Evolutionary conservation across 106 monocot genomes (phyloP).

Genomic region (Allium cepa): DNA sequence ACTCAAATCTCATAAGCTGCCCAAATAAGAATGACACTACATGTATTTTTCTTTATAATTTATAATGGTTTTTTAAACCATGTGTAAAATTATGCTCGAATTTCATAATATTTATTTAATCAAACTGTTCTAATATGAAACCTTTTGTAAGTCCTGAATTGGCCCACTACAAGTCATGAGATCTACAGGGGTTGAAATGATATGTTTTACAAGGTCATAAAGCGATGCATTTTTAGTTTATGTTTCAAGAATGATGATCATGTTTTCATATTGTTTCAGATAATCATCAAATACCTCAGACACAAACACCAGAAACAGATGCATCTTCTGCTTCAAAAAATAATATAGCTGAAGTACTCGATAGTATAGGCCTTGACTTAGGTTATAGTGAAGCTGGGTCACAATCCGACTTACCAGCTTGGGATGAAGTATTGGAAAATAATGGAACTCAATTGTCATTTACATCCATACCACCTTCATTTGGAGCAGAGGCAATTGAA

Average conservation of each 20-base stretch:
- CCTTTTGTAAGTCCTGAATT: too few relatives aligned
- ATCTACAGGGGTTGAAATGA: too few relatives aligned
- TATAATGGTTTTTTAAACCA: background rate
- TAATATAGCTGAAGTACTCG: conserved; percentile 13
- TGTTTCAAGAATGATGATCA: background rate
- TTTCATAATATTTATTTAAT: too few relatives aligned
- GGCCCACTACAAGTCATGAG: too few relatives aligned
- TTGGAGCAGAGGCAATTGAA: conserved; percentile 8
- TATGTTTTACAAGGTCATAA: too few relatives aligned
- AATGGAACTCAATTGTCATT: conserved; percentile 14
- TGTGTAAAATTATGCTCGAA: background rate
- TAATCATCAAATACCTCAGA: conserved; percentile 11
- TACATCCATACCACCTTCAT: conserved; percentile 14
- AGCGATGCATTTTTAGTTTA: too few relatives aligned
- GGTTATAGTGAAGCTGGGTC: conserved; percentile 11
- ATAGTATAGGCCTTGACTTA: conserved; percentile 18
- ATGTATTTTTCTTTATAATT: background rate
- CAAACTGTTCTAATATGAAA: too few relatives aligned
- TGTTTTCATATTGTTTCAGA: conserved; percentile 12
- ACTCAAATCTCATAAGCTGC: too few relatives aligned
- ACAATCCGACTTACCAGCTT: conserved; percentile 25
- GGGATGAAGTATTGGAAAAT: conserved; percentile 24
- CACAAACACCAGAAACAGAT: conserved; percentile 18
- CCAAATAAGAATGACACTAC: too few relatives aligned
- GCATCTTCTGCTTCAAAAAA: conserved; percentile 18